phyloP scores from a whole-genome alignment of 768 basidiomycete species.

The Vararia minispora region DNA sequence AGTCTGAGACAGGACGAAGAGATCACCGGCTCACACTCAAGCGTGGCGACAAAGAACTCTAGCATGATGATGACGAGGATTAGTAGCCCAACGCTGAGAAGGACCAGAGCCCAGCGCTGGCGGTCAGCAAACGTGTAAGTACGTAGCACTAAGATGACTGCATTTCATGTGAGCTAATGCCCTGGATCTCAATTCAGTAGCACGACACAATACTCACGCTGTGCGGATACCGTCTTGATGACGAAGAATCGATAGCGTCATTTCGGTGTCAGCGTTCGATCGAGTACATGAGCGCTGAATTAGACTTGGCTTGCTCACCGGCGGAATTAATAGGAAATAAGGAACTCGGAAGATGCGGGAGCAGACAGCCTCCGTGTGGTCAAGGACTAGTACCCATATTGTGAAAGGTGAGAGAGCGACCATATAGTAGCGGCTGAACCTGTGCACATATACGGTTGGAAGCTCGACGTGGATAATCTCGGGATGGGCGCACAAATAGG shows the following conservation, averaged over 20 bases:
- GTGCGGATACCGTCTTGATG: constrained; percentile 6
- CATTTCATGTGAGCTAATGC: background rate
- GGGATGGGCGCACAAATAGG: constrained; percentile 12
- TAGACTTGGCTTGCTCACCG: constrained; percentile 1
- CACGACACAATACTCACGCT: constrained; percentile 9
- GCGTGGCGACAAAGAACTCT: constrained; percentile 4
- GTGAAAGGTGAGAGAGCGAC: constrained; percentile 5
- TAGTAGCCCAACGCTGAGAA: constrained; percentile 1
- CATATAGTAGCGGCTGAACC: constrained; percentile 11
- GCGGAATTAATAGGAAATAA: constrained; percentile 5
- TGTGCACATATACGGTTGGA: constrained; percentile 6
- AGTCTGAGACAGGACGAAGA: too few relatives aligned
- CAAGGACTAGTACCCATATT: constrained; percentile 5
- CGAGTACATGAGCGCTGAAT: too few relatives aligned
- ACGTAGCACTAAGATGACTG: constrained; percentile 12
- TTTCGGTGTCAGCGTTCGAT: too few relatives aligned
- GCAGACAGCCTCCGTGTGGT: constrained; percentile 3
- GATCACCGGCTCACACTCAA: too few relatives aligned
- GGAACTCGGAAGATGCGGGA: constrained; percentile 1
- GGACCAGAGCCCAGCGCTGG: background rate
- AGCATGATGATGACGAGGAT: constrained; percentile 1
- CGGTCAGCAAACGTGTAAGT: constrained; percentile 10
- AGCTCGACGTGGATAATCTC: constrained; percentile 5
- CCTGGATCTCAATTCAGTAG: background rate
- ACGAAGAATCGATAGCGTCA: background rate